These are phyloP conservation scores for Calophaca sinica DNA, from an alignment of 306 rosid species.

Conservation along the genomic window DNA sequence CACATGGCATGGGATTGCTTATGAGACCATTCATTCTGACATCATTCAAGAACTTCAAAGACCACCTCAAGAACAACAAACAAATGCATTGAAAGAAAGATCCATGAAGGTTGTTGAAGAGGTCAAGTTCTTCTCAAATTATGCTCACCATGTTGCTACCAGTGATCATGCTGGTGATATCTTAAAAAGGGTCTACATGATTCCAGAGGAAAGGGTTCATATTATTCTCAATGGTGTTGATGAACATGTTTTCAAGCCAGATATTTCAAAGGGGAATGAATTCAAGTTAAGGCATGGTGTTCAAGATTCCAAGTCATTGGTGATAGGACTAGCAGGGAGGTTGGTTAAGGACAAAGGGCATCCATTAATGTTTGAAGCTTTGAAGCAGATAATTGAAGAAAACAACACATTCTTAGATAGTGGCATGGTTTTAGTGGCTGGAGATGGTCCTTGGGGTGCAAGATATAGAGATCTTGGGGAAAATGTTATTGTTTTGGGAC, in stretches of 20 bases:
- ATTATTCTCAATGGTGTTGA: slow-evolving; percentile 81
- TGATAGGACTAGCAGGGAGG: slow-evolving; percentile 78
- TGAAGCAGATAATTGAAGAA: slow-evolving; percentile 59
- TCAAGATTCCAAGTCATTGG: slow-evolving; percentile 55
- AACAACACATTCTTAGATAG: slow-evolving; percentile 52
- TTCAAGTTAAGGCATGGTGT: slow-evolving; percentile 56
- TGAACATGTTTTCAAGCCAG: slow-evolving; percentile 65
- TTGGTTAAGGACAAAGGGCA: slow-evolving; percentile 83
- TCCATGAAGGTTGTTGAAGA: slow-evolving; percentile 63
- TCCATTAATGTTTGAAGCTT: slow-evolving; percentile 70
- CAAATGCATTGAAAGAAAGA: slow-evolving; percentile 57
- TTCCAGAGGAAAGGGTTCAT: slow-evolving; percentile 72
- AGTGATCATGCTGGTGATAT: slow-evolving; percentile 81
- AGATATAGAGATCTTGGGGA: slow-evolving; percentile 70
- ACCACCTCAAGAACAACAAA: slow-evolving; percentile 58
- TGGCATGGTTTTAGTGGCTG: slow-evolving; percentile 64
- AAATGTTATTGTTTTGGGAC: slow-evolving; percentile 63
- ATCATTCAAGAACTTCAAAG: slow-evolving; percentile 62
- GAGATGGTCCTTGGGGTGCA: slow-evolving; percentile 84
- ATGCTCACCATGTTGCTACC: slow-evolving; percentile 78
- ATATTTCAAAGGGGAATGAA: slow-evolving; percentile 50
- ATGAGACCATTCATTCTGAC: slow-evolving; percentile 55
- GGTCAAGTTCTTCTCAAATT: slow-evolving; percentile 62
- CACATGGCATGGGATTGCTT: slow-evolving; percentile 73
- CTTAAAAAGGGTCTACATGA: slow-evolving; percentile 72